Base-by-base conservation (phyloP, 2,329 filamentous ascomycete genomes). In the Chaetomium sp. region DNA sequence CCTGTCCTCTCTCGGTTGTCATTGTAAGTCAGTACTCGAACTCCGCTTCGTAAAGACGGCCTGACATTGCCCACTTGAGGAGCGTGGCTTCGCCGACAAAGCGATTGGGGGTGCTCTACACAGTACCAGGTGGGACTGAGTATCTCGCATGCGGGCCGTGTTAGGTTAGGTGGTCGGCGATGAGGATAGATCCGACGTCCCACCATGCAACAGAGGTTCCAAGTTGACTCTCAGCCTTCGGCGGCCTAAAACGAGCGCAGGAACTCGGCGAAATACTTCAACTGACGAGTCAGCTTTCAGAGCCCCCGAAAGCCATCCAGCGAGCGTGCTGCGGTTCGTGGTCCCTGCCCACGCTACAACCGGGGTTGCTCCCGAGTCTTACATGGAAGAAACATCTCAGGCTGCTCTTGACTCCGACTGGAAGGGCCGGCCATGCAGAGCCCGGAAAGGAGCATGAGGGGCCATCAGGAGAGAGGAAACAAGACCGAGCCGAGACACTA, bases 401-500 rank as follows among this genome's bases (percentile, higher is more conserved):
- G 38, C 38, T n/a, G 5, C 16, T n/a, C 38, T 42, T 7, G 38
- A n/a, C 16, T 42, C 16, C n/a, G 38, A 42, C 38, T 42, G 38
- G 38, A 42, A 21, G 42, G 19, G 42, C 42, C 42, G 42, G 42
- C 19, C 19, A 21, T 21, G 19, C 42, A 47, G 35, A 21, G 42
- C 42, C 42, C 42, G n/a, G 42, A 21, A 47, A 47, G 45, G 21
- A 42, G 38, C 19, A 42, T 42, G 45, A 47, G 45, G 45, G 45
- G 45, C 45, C 45, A n/a, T 4, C 19, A 21, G 21, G 45, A 23
- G 7, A 19, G 7, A 19, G 53, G 31, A 56, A 56, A 21, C 56
- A 47, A 31, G 38, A 57, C 56, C 31, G 27, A 47, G 25, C 56
- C 56, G 56, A 47, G 35, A 45, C 56, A 31, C 23, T 45, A 47